A percentile compares a stretch with the other conserved stretches of the same genome.
Conservation (phyloP, 371 early-diverging fungal species). For the Capniomyces stellatus region DNA sequence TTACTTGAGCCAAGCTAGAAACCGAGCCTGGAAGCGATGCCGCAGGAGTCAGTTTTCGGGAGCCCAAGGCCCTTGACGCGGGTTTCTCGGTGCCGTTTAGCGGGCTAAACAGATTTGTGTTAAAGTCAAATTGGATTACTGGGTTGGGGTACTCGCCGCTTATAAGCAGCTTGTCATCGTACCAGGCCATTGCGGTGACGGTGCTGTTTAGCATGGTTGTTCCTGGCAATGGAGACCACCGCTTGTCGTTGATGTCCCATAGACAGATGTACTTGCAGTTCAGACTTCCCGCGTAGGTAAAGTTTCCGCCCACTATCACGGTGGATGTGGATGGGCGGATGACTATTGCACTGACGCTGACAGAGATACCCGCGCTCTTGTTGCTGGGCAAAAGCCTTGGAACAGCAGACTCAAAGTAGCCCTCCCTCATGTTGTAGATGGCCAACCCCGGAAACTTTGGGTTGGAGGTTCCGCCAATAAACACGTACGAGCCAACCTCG, state of each 20-base stretch:
- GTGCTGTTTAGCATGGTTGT: slow-evolving; percentile 10
- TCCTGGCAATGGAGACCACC: slow-evolving; percentile 20
- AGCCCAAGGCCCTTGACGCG: slow-evolving; percentile 6
- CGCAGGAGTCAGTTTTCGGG: slow-evolving; percentile 4
- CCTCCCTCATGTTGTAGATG: slow-evolving; percentile 19
- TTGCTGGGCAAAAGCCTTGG: slow-evolving; percentile 8
- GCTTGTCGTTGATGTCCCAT: slow-evolving; percentile 19
- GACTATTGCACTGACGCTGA: slow-evolving; percentile 17
- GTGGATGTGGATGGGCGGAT: slow-evolving; percentile 17
- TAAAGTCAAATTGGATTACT: slow-evolving; percentile 15
- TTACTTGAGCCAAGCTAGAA: slow-evolving; percentile 8
- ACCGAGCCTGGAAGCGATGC: slow-evolving; percentile 14
- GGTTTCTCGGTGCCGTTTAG: background rate
- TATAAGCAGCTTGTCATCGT: slow-evolving; percentile 8
- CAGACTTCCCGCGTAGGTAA: slow-evolving; percentile 19
- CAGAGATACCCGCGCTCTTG: slow-evolving; percentile 2
- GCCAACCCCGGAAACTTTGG: slow-evolving; percentile 15
- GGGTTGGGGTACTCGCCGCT: slow-evolving; percentile 18
- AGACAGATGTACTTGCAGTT: slow-evolving; percentile 20
- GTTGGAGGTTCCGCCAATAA: slow-evolving; percentile 20
- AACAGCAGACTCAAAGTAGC: slow-evolving; percentile 4
- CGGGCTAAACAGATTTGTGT: slow-evolving; percentile 3
- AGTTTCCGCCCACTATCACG: slow-evolving; percentile 25
- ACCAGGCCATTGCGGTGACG: slow-evolving; percentile 17
- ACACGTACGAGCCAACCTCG: slow-evolving; percentile 21